Base-by-base conservation (phyloP, 73 alveolate genomes). In the Paramecium sexaurelia region DNA sequence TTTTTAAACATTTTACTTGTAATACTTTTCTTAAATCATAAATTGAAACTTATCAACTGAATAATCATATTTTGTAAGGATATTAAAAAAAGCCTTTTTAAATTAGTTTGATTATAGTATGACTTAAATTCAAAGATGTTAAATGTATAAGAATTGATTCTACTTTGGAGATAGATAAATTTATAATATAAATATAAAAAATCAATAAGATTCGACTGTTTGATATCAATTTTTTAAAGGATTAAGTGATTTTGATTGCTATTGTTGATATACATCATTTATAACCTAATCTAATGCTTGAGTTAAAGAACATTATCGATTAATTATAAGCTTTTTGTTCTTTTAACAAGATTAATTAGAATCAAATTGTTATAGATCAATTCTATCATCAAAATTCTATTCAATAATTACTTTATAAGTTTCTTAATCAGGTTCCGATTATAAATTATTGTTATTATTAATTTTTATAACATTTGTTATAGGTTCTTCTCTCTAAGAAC, bases 91-190 rank as follows among this genome's bases (percentile, higher is more conserved):
- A 51, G 6, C 5, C 33, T 51, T 3, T n/a, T 51, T 0, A 51
- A 17, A 17, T 51, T 26, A 17, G 4, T 17, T 22, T 17, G 17
- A 51, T 51, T 15, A 51, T 17, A 17, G 4, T 17, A 19, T 51
- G 29, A 51, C 67, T 51, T 26, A 29, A 51, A n/a, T 3, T 51
- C 0, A 20, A 11, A 51, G 17, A 17, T 51, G 47, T 92, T 91
- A 13, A 90, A 55, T 41, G 75, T 55, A 33, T 91, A 75, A 6
- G 92, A 87, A 22, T 87, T 94, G 43, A 47, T n/a, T n/a, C n/a
- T n/a, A n/a, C n/a, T n/a, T n/a, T n/a, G n/a, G n/a, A n/a, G n/a
- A n/a, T n/a, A n/a, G n/a, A n/a, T n/a, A n/a, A n/a, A n/a, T n/a
- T 43, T 43, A 43, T 43, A 43, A 9, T 6, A 43, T 51, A 51